Evolutionary conservation across 345 rosid genomes (phyloP).

Genomic region (Erysimum cheiranthoides): DNA sequence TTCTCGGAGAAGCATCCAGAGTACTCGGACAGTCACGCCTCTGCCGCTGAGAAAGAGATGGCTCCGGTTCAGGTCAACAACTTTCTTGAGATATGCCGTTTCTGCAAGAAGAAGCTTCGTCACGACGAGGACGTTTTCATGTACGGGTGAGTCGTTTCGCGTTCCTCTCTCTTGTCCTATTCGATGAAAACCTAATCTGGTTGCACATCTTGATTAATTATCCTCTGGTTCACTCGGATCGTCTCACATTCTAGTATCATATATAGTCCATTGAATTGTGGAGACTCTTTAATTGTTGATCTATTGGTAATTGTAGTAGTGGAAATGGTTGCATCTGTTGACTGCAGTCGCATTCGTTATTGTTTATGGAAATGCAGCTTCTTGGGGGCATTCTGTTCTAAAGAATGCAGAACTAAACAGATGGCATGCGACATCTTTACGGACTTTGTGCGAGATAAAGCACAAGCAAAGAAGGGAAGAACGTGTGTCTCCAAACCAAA

Average conservation of each 20-base stretch:
- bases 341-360: neutral
- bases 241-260: neutral
- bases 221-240: no score
- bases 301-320: no score
- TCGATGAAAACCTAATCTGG: no score
- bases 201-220: no score
- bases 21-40: neutral
- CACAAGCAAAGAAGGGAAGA: slow-evolving; percentile 23
- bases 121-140: slow-evolving; percentile 26
- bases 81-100: slow-evolving; percentile 23
- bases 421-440: slow-evolving; percentile 19
- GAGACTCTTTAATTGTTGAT: no score
- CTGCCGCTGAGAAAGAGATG: neutral
- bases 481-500: neutral
- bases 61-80: neutral
- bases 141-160: slow-evolving; percentile 30
- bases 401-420: slow-evolving; percentile 22
- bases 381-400: slow-evolving; percentile 39
- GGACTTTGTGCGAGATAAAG: neutral
- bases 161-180: neutral
- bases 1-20: slow-evolving; percentile 2
- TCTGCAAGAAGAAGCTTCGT: slow-evolving; percentile 23
- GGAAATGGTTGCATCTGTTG: no score
- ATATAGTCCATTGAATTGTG: no score
- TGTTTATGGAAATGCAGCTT: neutral